These are phyloP conservation scores for Colletotrichum sp. DNA, from an alignment of 2,329 filamentous ascomycete species.

Conservation along the genomic window DNA sequence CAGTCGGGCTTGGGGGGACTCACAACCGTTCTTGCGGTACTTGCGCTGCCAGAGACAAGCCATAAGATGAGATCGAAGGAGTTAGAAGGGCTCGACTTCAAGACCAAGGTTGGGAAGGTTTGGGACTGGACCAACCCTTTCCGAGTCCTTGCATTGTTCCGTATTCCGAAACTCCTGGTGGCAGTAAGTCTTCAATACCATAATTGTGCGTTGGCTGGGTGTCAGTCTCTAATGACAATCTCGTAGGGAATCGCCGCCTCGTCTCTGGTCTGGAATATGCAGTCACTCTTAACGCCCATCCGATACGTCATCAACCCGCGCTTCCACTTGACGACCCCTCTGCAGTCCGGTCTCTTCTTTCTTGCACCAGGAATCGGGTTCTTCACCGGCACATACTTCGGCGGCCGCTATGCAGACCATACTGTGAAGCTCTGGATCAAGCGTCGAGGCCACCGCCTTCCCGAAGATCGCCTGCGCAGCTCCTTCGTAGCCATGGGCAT, in stretches of 20 bases:
- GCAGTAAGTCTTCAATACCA: slow-evolving; percentile 52
- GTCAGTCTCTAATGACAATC: neutral
- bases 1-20: slow-evolving; percentile 66
- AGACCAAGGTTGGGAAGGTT: slow-evolving; percentile 38
- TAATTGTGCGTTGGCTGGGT: rapidly evolving
- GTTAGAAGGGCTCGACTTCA: slow-evolving; percentile 56
- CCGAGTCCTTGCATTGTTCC: slow-evolving; percentile 67
- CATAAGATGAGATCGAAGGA: slow-evolving; percentile 67
- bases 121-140: slow-evolving; percentile 67
- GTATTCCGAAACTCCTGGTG: slow-evolving; percentile 69
- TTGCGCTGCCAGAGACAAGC: slow-evolving; percentile 73
- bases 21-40: slow-evolving; percentile 58
- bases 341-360: slow-evolving; percentile 74
- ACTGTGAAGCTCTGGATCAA: slow-evolving; percentile 67
- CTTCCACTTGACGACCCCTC: slow-evolving; percentile 66
- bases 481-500: slow-evolving; percentile 65
- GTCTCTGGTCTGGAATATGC: slow-evolving; percentile 75
- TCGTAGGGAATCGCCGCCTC: slow-evolving; percentile 24
- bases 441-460: slow-evolving; percentile 59
- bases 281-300: slow-evolving; percentile 70
- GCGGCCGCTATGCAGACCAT: slow-evolving; percentile 71
- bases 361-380: slow-evolving; percentile 75
- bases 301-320: slow-evolving; percentile 75
- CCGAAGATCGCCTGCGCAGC: slow-evolving; percentile 72
- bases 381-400: slow-evolving; percentile 68